Percentiles rank a stretch among this genome's conserved stretches.
phyloP scores from a whole-genome alignment of 116 monocot genomes.

The Posidonia oceanica region DNA sequence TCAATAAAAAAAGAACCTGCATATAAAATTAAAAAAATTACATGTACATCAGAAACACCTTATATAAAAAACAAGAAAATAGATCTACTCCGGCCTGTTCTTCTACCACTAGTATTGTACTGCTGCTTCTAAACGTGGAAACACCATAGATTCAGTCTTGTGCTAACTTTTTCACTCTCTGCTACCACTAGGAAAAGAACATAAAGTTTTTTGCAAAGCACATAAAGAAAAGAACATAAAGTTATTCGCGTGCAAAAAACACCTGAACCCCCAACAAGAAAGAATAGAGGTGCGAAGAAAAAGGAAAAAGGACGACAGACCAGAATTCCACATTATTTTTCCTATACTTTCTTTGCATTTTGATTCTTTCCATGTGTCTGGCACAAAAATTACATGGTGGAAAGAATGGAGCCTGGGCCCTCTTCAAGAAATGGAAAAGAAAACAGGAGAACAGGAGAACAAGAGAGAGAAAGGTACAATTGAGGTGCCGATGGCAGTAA shows the following conservation, averaged over 20 bases:
- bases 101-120: not conserved
- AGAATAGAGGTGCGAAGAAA: not conserved
- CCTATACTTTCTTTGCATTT: not conserved
- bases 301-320: not conserved
- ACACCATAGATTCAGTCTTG: no score
- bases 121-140: no score
- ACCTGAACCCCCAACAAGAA: not conserved
- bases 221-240: no score
- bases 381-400: constrained; percentile 7
- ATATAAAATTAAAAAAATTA: not conserved
- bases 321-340: not conserved
- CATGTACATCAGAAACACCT: not conserved
- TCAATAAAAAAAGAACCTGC: no score
- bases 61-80: not conserved
- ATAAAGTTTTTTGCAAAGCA: no score
- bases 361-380: not conserved
- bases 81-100: not conserved
- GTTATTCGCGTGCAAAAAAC: not conserved
- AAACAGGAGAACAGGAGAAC: not conserved
- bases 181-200: no score
- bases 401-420: not conserved
- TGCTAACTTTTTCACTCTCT: no score
- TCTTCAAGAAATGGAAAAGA: not conserved
- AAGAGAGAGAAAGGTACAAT: not conserved
- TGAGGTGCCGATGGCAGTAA: not conserved